A percentile compares a stretch with the other conserved stretches of the same genome.
These are phyloP conservation scores for Cicer chorassanicum DNA, from an alignment of 306 rosid species.

Conservation along the genomic window DNA sequence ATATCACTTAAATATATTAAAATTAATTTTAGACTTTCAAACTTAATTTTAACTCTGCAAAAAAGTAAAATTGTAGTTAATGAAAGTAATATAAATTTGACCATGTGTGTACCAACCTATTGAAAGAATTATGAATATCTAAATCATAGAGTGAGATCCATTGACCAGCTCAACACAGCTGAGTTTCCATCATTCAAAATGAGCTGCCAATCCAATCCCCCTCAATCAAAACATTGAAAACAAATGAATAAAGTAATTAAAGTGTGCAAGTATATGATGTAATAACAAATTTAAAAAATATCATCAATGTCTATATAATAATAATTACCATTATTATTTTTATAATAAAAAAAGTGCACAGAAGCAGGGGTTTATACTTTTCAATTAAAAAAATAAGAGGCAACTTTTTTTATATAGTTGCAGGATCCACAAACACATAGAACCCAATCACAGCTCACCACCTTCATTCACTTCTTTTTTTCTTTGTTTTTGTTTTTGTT, in stretches of 20 bases:
- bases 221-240: slow-evolving; percentile 7
- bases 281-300: slow-evolving; percentile 7
- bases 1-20: no score
- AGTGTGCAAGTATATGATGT: background rate
- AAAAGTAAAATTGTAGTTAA: no score
- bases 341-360: slow-evolving; percentile 39
- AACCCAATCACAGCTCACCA: slow-evolving; percentile 74
- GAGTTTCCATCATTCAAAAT: slow-evolving; percentile 52
- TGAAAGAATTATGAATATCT: background rate
- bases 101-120: no score
- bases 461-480: slow-evolving; percentile 50
- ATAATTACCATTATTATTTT: background rate
- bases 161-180: slow-evolving; percentile 42
- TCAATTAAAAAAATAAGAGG: slow-evolving; percentile 52
- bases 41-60: no score
- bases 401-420: slow-evolving; percentile 57
- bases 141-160: slow-evolving; percentile 14
- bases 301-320: background rate
- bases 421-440: slow-evolving; percentile 63
- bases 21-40: no score
- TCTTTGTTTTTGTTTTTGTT: background rate
- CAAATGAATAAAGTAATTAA: slow-evolving; percentile 4
- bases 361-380: slow-evolving; percentile 38
- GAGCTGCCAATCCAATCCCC: slow-evolving; percentile 46
- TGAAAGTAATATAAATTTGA: no score